Evolutionary conservation across 2,329 filamentous ascomycete species (phyloP), one percentile per base, ranked within the genome.

Genomic region (Botrytis hyacinthi): DNA sequence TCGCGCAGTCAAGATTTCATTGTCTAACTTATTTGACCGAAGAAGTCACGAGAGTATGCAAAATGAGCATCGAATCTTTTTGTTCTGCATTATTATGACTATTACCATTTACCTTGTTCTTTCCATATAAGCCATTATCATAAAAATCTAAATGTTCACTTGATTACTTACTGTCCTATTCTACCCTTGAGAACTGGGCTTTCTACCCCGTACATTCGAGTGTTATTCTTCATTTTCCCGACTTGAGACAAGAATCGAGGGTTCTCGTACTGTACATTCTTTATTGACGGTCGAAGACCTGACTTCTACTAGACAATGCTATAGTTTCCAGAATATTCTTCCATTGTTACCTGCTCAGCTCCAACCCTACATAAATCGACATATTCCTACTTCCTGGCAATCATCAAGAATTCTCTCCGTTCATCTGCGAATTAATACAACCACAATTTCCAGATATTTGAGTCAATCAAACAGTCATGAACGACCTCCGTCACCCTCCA

Each of bases 131-230:
- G 3, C 12, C 7, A 40, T 42, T 3, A 42, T 40, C 16, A 3
- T 29, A 8, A 0, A 16, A 16, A 16, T 42, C 32, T 5, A 16
- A 22, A 68, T 40, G 22, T 54, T 42, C 35, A 68, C 35, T 35
- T 35, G 10, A 4, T 22, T 32, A 8, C 1, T 14, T 22, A 4
- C 20, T 8, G 1, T 8, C 10, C 4, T 10, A 0, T 54, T 29
- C 22, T 20, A 48, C 2, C n/a, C 14, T 35, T 8, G 4, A 35
- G 2, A 1, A 18, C 22, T 3, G 26, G 4, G 3, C 0, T 1
- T 8, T 22, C 22, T 0, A 3, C 1, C 35, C 54, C 26, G 48
- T 57, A 57, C 14, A 7, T 57, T 68, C 48, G 48, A 57, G 48
- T 14, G 3, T 44, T 9, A 26, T 57, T 42, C 16, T 32, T 54